Evolutionary conservation across 1,284 basidiomycete species (phyloP), one percentile per base, ranked within the genome.

Genomic region (Ceratobasidium theobromae): DNA sequence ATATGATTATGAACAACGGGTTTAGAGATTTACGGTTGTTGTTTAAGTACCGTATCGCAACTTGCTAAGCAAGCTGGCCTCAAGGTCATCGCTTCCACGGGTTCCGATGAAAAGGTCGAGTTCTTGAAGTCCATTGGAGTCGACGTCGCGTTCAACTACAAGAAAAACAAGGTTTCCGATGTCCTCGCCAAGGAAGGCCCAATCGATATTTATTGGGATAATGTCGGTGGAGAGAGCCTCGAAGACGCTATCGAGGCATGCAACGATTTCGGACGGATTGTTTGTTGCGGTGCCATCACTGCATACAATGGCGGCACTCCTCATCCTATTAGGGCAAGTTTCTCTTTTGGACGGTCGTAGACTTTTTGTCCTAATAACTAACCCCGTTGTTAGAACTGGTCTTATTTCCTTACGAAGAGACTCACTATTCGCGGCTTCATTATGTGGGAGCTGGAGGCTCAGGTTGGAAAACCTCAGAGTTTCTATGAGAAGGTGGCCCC

Each of bases 81-180:
- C 28, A 86, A 85, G 69, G 87, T 91, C 54, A 86, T 91, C 69
- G 88, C 83, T 0, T 87, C 89, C 1, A 86, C 88, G 0, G 88
- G 89, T 0, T 84, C 85, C 0, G 80, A 84, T 6, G 85, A 86
- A 58, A 93, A 92, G 75, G 84, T 87, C 57, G 74, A 78, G 11
- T 87, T 84, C 74, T 79, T 89, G 70, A 82, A 82, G 70, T 75
- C 74, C 49, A 75, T 90, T 48, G 88, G 88, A 0, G 84, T 84
- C 4, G 88, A 93, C 72, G 81, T 84, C 12, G 85, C 81, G 0
- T 84, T 91, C 77, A 89, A 91, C 76, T 91, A 92, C 79, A 91
- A 91, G 76, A 82, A 77, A 0, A 75, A 75, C 16, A 75, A 76
- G 49, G 82, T 82, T 11, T 76, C 75, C 41, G 77, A 83, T 27